phyloP scores from a whole-genome alignment of 371 early-diverging fungal genomes.

The Phascolomyces articulosus region DNA sequence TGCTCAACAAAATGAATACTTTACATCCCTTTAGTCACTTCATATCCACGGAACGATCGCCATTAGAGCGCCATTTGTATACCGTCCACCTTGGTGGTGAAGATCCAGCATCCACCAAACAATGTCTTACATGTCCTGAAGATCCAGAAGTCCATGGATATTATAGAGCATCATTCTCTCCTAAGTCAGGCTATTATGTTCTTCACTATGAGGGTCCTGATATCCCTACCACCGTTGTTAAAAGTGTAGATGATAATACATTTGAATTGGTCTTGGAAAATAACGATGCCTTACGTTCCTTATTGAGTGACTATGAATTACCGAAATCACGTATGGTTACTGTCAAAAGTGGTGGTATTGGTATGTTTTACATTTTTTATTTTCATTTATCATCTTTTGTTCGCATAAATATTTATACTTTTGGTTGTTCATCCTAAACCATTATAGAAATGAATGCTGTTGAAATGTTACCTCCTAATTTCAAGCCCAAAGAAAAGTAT shows the following conservation, averaged over 20 bases:
- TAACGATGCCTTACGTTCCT: conserved; percentile 49
- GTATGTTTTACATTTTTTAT: conserved; percentile 24
- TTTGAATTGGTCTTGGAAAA: conserved; percentile 61
- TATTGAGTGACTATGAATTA: conserved; percentile 53
- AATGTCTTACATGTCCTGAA: conserved; percentile 43
- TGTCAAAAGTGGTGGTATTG: conserved; percentile 59
- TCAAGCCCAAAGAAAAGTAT: conserved; percentile 71
- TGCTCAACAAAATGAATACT: no score
- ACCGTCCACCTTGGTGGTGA: conserved; percentile 23
- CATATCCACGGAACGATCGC: conserved; percentile 75
- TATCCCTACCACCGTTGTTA: conserved; percentile 80
- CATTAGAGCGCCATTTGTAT: conserved; percentile 82
- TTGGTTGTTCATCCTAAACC: no score
- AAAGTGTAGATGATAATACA: conserved; percentile 50
- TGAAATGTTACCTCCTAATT: conserved; percentile 83
- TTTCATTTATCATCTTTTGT: no score
- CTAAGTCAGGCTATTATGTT: conserved; percentile 73
- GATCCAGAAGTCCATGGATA: conserved; percentile 59
- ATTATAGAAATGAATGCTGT: conserved; percentile 91
- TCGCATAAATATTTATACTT: background rate
- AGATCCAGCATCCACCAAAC: conserved; percentile 29
- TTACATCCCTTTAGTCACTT: conserved; percentile 47
- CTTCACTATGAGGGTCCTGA: conserved; percentile 87
- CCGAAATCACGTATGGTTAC: conserved; percentile 62
- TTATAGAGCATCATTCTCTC: conserved; percentile 78